Base-by-base conservation (phyloP, 169 alveolate genomes). In the Plasmodium adleri region DNA sequence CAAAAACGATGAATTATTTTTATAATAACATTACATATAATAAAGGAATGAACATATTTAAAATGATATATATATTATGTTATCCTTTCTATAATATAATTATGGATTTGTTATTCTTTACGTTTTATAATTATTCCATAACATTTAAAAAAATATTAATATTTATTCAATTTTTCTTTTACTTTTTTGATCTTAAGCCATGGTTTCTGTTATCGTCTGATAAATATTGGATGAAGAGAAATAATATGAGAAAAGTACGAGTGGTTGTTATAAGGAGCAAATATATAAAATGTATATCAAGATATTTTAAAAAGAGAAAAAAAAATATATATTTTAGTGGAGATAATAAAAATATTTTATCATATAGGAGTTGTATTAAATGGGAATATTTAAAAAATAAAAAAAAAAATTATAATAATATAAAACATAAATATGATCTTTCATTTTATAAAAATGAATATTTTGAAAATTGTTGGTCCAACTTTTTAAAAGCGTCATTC, bases 31-130 rank as follows among this genome's bases (percentile, higher is more conserved):
- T 78, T 15, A 78, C 89, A 15, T 78, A 78, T 28, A 78, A 78
- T 59, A 78, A 78, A 64, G 89, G 89, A 63, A 66, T 78, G 89
- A 47, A 66, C 3, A 50, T 78, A 12, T 78, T 78, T 58, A 63
- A 66, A 78, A 66, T 78, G 5, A 66, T 78, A 2, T 64, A 28
- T 12, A 59, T 78, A 0, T n/a, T 78, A 15, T 64, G 71, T 10
- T 50, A 28, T 50, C 89, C 89, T 1, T 28, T 64, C 13, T 78
- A 63, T 52, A 26, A 43, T 49, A 54, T 50, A 17, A 63, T 78
- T 52, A 64, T 78, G 47, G 47, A 78, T 28, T 78, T 78, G 9
- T 15, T 78, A 15, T 78, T 47, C 24, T 64, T 49, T 43, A 78
- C 75, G 6, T 78, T 78, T 78, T 50, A 64, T 63, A 78, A 78